phyloP scores from a whole-genome alignment of 148 eudicot genomes.

The Arbutus unedo region DNA sequence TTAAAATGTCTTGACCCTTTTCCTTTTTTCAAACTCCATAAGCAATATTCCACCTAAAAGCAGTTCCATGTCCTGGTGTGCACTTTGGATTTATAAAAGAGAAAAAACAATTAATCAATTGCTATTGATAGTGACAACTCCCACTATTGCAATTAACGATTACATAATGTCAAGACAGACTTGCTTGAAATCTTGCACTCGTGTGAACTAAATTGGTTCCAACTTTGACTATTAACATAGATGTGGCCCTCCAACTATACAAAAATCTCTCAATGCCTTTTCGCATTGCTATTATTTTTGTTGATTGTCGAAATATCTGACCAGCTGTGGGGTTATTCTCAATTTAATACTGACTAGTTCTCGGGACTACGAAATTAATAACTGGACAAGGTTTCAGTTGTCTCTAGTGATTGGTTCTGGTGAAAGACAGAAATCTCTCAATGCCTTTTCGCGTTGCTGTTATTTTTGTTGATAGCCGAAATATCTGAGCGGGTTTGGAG shows the following conservation, averaged over 20 bases:
- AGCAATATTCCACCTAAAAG: background rate
- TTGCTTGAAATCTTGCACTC: background rate
- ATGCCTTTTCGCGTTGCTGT: too few relatives aligned
- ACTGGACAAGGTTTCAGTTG: too few relatives aligned
- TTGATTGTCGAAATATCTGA: too few relatives aligned
- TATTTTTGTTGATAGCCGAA: too few relatives aligned
- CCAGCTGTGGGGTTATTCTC: too few relatives aligned
- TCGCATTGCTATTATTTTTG: too few relatives aligned
- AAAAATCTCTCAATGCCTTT: background rate
- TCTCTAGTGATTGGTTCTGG: too few relatives aligned
- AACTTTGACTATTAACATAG: background rate
- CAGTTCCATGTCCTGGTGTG: constrained; percentile 26
- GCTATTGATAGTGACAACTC: constrained; percentile 4
- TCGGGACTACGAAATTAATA: too few relatives aligned
- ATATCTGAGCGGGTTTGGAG: too few relatives aligned
- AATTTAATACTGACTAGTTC: too few relatives aligned
- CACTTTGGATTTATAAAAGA: background rate
- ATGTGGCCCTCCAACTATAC: background rate
- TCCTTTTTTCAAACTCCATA: constrained; percentile 6
- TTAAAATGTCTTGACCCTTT: constrained; percentile 11
- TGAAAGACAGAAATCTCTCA: too few relatives aligned
- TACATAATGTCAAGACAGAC: background rate
- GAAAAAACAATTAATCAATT: background rate
- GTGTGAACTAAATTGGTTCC: background rate
- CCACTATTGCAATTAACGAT: background rate